Conservation (phyloP, 495 filamentous ascomycete genomes). For the Lasiosphaeria ovina region DNA sequence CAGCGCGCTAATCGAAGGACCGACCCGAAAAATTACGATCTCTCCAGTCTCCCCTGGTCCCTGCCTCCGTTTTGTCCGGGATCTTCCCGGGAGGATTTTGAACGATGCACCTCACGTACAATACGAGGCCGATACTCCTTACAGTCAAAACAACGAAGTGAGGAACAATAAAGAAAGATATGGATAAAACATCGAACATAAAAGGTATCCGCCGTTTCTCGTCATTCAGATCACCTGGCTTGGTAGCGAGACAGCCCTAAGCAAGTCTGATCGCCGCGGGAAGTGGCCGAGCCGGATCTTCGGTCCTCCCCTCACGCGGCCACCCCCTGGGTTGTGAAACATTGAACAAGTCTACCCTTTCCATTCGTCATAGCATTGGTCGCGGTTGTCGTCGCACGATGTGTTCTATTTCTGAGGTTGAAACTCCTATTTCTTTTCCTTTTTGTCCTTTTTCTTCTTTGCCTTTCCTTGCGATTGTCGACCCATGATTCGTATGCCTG, state of each 20-base stretch:
- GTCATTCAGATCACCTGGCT: neutral
- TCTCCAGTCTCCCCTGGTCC: neutral
- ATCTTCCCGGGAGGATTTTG: neutral
- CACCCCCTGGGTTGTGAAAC: neutral
- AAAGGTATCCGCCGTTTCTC: too few relatives aligned
- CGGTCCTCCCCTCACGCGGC: neutral
- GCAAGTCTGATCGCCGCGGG: neutral
- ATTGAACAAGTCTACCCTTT: neutral
- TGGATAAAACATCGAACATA: too few relatives aligned
- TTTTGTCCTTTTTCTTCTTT: neutral
- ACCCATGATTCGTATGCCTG: neutral
- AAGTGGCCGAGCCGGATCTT: neutral
- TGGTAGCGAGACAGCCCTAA: neutral
- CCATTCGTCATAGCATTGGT: neutral
- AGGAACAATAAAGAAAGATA: neutral
- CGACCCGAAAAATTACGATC: constrained; percentile 1
- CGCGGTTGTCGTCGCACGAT: too few relatives aligned
- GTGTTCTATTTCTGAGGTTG: too few relatives aligned
- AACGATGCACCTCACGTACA: neutral
- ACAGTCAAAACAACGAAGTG: neutral
- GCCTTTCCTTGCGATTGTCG: neutral
- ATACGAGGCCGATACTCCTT: neutral
- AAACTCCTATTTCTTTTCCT: too few relatives aligned
- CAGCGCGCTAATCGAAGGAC: neutral
- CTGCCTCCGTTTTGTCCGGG: neutral